Evolutionary conservation across 2,329 filamentous ascomycete genomes (phyloP).

Genomic region (Penicillium palitans): DNA sequence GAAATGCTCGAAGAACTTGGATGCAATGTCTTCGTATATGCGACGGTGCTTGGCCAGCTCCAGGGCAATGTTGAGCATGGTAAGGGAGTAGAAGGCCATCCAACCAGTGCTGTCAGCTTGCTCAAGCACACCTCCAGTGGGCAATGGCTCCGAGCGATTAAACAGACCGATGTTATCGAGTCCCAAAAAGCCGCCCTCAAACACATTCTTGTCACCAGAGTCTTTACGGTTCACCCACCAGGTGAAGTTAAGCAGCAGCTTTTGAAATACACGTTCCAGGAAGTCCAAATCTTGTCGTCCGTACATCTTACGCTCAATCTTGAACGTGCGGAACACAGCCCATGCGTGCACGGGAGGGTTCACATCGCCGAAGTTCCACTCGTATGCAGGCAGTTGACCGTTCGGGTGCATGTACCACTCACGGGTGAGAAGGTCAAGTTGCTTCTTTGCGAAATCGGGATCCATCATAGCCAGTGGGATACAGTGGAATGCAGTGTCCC

Average conservation of each 20-base stretch:
- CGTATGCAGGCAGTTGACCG: conserved; percentile 86
- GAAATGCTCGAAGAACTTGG: conserved; percentile 99
- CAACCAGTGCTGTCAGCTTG: conserved; percentile 97
- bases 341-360: conserved; percentile 96
- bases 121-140: conserved; percentile 88
- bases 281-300: conserved; percentile 93
- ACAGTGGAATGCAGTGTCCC: conserved; percentile 96
- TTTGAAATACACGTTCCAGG: conserved; percentile 93
- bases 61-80: conserved; percentile 94
- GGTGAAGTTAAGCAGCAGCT: conserved; percentile 91
- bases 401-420: conserved; percentile 99
- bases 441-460: conserved; percentile 96
- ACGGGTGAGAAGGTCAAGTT: conserved; percentile 89
- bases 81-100: conserved; percentile 98
- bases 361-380: conserved; percentile 98
- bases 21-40: conserved; percentile 94
- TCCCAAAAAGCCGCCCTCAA: conserved; percentile 93
- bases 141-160: conserved; percentile 92
- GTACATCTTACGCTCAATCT: conserved; percentile 97
- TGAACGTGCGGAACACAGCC: conserved; percentile 94
- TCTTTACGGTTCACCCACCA: conserved; percentile 99
- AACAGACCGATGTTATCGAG: conserved; percentile 97
- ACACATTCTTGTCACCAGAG: conserved; percentile 90
- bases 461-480: conserved; percentile 97
- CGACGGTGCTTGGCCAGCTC: conserved; percentile 93